A percentile compares a stretch with the other conserved stretches of the same genome.
These are phyloP conservation scores for Coemansia sp. DNA, from an alignment of 192 early-diverging fungal genomes.

Conservation along the genomic window DNA sequence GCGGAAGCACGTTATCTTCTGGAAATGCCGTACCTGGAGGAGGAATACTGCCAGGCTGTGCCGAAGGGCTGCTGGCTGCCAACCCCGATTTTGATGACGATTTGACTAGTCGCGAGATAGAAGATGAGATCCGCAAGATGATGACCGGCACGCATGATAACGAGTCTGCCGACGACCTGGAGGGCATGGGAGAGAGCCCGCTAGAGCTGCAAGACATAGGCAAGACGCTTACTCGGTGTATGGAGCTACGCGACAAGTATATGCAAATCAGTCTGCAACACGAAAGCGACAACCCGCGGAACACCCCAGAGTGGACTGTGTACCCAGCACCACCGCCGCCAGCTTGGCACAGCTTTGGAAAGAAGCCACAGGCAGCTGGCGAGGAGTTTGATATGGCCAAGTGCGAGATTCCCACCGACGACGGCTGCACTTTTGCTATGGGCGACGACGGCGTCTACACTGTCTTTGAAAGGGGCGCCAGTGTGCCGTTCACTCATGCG, in stretches of 20 bases:
- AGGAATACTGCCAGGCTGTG: not conserved
- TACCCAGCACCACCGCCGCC: conserved; percentile 84
- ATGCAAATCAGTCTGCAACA: conserved; percentile 74
- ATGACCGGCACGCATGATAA: conserved; percentile 33
- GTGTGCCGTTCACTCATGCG: conserved; percentile 55
- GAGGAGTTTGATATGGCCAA: conserved; percentile 1
- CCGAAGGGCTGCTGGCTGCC: not conserved
- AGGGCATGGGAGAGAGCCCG: conserved; percentile 30
- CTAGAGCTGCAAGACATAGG: conserved; percentile 43
- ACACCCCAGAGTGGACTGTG: conserved; percentile 74
- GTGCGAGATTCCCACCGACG: not conserved
- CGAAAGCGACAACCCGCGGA: conserved; percentile 82
- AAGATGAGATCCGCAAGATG: conserved; percentile 47
- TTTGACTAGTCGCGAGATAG: conserved; percentile 26
- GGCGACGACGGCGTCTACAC: conserved; percentile 66
- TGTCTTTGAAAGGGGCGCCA: conserved; percentile 41
- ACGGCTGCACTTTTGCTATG: conserved; percentile 50
- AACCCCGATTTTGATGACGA: conserved; percentile 21
- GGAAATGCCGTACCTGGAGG: not conserved
- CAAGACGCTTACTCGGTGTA: conserved; percentile 66
- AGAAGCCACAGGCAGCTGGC: not conserved
- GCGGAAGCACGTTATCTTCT: not conserved
- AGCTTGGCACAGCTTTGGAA: conserved; percentile 62
- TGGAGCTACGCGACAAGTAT: conserved; percentile 83
- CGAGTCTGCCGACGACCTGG: conserved; percentile 22